Evolutionary conservation across 148 eudicot species (phyloP), one percentile per base, ranked within the genome.

Genomic region (Chenopodium berlandieri): DNA sequence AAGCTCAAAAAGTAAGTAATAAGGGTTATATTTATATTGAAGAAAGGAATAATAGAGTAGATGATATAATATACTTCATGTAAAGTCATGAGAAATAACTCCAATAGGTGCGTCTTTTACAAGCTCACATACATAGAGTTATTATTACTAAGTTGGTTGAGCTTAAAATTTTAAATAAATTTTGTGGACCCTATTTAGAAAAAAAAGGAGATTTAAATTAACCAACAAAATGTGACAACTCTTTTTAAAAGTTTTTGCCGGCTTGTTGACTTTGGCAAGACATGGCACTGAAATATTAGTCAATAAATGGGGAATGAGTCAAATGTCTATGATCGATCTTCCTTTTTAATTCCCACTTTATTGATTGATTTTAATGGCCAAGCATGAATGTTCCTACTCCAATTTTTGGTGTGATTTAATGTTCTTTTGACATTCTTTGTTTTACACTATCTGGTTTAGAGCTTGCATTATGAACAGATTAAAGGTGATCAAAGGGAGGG

Each of bases 261-360:
- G 58, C 71, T 23, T 56, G 68, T 80, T 79, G 82, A 79, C 76
- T 56, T 71, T 44, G 63, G 81, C 58, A 67, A 78, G 9, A 79
- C 46, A 71, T 22, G 66, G 34, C 76, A 71, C 23, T 70, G 37
- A 56, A 71, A 37, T 71, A 32, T 19, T 79, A 79, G 75, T 52
- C 80, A 64, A 64, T 10, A n/a, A 22, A 20, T 14, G 25, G 11
- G 32, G 65, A 19, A 54, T 16, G 5, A 58, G 66, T 76, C 78
- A 76, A 56, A 58, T 60, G 27, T 76, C 11, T 58, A 76, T 76
- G 47, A 52, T 54, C 40, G 44, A 40, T 40, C 17, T 7, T 25
- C n/a, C n/a, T n/a, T 71, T 40, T 22, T 62, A 62, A 20, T 22
- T 22, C 66, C 63, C 66, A 22, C 27, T 62, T n/a, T 62, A 7